Evolutionary conservation across 495 filamentous ascomycete genomes (phyloP), one percentile per base, ranked within the genome.

Genomic region (Penicillium malachiteum): DNA sequence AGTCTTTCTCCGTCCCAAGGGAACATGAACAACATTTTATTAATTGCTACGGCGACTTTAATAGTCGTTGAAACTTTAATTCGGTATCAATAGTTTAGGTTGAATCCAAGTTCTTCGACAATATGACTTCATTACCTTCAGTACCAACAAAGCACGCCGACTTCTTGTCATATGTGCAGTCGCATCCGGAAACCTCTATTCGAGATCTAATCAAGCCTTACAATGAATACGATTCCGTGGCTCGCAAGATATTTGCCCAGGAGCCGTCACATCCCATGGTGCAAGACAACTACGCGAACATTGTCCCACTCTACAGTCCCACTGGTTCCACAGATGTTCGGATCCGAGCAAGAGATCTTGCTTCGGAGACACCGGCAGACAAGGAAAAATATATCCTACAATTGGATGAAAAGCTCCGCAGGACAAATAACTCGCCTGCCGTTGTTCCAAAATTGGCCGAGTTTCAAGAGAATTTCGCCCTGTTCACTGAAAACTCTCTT

Each of bases 201-300:
- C 55, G 52, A 0, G 70, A 88, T 18, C 65, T 92, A 21, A 64
- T 91, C 38, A 70, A 80, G 55, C 90, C 89, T 1, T 93, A 84
- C 69, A 84, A 85, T 56, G 67, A 79, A 9, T 90, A 82, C 51
- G 90, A 93, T 56, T 77, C 81, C 17, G 77, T 80, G 45, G 68
- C 90, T 6, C 85, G 90, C 21, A 83, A 86, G 62, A 66, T 84
- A 26, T 93, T 84, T 63, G 89, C 90, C 37, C 89, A 92, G 68
- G 73, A 87, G 10, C 83, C 84, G 3, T 65, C 74, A 17, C 78
- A 89, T 59, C 70, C 79, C 10, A 66, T 77, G 38, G 69, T 89
- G 17, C 69, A 81, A 38, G 81, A 89, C 58, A 79, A 79, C 18
- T 63, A 79, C 50, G 70, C 87, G 69, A 95, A 91, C 63, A 67